Evolutionary conservation across 1,284 basidiomycete species (phyloP), one percentile per base, ranked within the genome.

Genomic region (Mycena sp.): DNA sequence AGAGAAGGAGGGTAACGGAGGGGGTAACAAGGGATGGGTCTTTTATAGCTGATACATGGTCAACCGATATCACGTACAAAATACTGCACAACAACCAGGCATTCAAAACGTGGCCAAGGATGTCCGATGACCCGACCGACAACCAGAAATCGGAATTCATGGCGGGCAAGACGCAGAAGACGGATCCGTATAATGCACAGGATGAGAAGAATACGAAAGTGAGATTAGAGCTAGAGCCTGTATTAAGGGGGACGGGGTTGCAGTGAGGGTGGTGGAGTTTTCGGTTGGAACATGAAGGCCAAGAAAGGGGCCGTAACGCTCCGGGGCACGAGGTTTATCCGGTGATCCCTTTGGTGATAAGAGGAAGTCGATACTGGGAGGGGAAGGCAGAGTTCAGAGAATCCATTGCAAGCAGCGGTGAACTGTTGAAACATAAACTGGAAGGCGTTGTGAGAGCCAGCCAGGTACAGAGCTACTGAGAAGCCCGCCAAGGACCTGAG

Each of bases 51-150:
- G 21, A n/a, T 7, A 12, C 16, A 29, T 16, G 37, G 17, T 16
- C 14, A 40, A 10, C 14, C 25, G 37, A 44, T 30, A 40, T 55
- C 49, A 65, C 63, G 63, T 61, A 61, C 32, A 65, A 54, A 40
- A n/a, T 21, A 25, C 21, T 43, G 52, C 40, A 52, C 19, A 28
- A 53, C 44, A 41, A 46, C 41, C 28, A 38, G 53, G 14, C 59
- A 53, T 52, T 60, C 53, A 53, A 45, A 40, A 61, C 58, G 58
- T 64, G 57, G 35, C 38, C 19, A 49, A 49, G 14, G 29, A 32
- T n/a, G 21, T 41, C n/a, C 5, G 6, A 49, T 48, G 64, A 57
- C 41, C 64, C 64, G 64, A 25, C 64, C 64, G 64, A 65, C 58
- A 61, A 43, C 41, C 38, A 16, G 43, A 57, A 53, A 48, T 63